A percentile compares a stretch with the other conserved stretches of the same genome.
phyloP scores from a whole-genome alignment of 306 rosid species.

The Quercus parvula region DNA sequence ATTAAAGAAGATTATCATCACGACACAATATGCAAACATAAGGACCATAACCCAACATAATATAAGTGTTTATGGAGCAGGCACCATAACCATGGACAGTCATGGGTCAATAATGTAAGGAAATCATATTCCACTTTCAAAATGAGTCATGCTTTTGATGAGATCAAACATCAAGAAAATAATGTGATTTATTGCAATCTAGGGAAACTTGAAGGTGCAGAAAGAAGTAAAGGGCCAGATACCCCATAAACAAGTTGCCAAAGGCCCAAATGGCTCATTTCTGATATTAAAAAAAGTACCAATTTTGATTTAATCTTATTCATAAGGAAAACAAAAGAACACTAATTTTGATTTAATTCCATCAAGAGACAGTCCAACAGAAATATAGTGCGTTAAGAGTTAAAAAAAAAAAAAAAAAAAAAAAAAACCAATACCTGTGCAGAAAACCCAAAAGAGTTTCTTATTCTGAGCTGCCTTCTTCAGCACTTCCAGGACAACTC shows the following conservation, averaged over 20 bases:
- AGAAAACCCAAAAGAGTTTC: slow-evolving; percentile 37
- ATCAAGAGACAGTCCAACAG: too few species aligned
- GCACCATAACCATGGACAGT: not conserved
- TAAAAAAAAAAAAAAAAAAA: too few species aligned
- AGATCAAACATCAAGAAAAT: not conserved
- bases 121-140: not conserved
- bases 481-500: too few species aligned
- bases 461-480: too few species aligned
- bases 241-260: not conserved
- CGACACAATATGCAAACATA: not conserved
- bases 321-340: too few species aligned
- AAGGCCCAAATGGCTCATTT: not conserved
- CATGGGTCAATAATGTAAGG: not conserved
- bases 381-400: not conserved
- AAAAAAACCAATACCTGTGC: slow-evolving; percentile 59
- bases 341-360: not conserved
- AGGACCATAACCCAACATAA: not conserved
- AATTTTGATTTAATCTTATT: not conserved
- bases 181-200: not conserved
- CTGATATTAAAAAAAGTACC: not conserved
- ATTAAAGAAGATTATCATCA: not conserved
- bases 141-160: not conserved
- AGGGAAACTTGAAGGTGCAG: not conserved
- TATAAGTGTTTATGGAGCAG: not conserved
- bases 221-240: not conserved